phyloP scores from a whole-genome alignment of 495 filamentous ascomycete genomes.

The Copromyces sp. region DNA sequence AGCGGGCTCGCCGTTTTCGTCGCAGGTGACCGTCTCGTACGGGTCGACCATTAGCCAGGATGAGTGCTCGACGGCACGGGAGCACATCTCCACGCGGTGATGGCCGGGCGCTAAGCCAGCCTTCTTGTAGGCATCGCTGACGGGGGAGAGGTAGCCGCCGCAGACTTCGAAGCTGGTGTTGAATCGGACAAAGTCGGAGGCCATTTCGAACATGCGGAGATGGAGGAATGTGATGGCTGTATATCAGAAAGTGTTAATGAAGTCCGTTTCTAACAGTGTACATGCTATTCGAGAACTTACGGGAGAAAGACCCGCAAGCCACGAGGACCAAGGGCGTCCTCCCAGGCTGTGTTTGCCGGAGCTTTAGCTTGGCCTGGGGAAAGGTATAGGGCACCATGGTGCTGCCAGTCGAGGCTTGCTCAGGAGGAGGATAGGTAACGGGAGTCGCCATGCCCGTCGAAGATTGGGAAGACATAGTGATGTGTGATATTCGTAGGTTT shows the following conservation, averaged over 20 bases:
- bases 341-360: slow-evolving; percentile 52
- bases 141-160: slow-evolving; percentile 62
- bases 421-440: not conserved
- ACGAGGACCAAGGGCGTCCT: slow-evolving; percentile 77
- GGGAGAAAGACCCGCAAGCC: slow-evolving; percentile 81
- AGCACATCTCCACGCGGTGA: slow-evolving; percentile 51
- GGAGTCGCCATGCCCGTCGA: not conserved
- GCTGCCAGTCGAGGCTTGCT: slow-evolving; percentile 5
- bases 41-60: slow-evolving; percentile 84
- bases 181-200: slow-evolving; percentile 65
- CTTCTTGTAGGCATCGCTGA: slow-evolving; percentile 78
- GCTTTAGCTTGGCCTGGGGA: slow-evolving; percentile 58
- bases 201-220: slow-evolving; percentile 92
- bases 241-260: slow-evolving; percentile 4
- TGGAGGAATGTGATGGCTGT: slow-evolving; percentile 73
- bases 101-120: slow-evolving; percentile 57
- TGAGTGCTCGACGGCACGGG: slow-evolving; percentile 65
- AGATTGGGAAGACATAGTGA: not conserved
- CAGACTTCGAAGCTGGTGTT: slow-evolving; percentile 79
- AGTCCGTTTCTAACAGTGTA: too few relatives aligned
- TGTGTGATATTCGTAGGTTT: not conserved
- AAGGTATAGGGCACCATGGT: slow-evolving; percentile 54
- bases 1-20: slow-evolving; percentile 56
- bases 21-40: slow-evolving; percentile 38
- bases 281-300: slow-evolving; percentile 1